Evolutionary conservation across 805 yeast species (phyloP).

Genomic region (Candida lessepsii): DNA sequence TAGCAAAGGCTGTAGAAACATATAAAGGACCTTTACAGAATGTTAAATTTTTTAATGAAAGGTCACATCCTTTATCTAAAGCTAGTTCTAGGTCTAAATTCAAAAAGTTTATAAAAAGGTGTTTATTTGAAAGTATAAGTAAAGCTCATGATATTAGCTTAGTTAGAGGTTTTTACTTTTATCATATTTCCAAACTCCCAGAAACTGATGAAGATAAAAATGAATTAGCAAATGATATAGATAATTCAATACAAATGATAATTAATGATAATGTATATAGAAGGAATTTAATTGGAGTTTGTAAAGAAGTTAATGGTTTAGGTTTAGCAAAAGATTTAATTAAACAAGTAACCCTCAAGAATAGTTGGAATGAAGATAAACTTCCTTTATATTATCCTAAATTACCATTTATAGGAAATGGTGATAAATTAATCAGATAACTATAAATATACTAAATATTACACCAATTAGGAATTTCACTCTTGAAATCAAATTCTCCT

Average conservation of each 20-base stretch:
- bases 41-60: slow-evolving; percentile 22
- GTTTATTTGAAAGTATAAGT: slow-evolving; percentile 16
- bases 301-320: slow-evolving; percentile 3
- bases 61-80: slow-evolving; percentile 29
- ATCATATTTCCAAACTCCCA: slow-evolving; percentile 21
- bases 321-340: slow-evolving; percentile 1
- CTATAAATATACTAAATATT: too few relatives aligned
- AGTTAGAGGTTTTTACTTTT: slow-evolving; percentile 27
- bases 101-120: slow-evolving; percentile 22
- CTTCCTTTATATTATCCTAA: slow-evolving; percentile 22
- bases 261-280: slow-evolving; percentile 2
- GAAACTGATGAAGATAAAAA: slow-evolving; percentile 18
- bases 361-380: slow-evolving; percentile 16
- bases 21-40: slow-evolving; percentile 31
- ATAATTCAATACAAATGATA: not conserved
- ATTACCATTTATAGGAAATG: slow-evolving; percentile 26
- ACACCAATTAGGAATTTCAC: slow-evolving; percentile 49
- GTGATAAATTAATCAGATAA: not conserved
- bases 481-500: slow-evolving; percentile 35
- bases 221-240: slow-evolving; percentile 2
- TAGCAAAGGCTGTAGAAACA: slow-evolving; percentile 19
- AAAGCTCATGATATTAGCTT: slow-evolving; percentile 8
- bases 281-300: not conserved
- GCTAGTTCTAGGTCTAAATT: slow-evolving; percentile 30
- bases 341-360: slow-evolving; percentile 6